Conservation (phyloP, 192 early-diverging fungal species). For the Backusella morwellensis region DNA sequence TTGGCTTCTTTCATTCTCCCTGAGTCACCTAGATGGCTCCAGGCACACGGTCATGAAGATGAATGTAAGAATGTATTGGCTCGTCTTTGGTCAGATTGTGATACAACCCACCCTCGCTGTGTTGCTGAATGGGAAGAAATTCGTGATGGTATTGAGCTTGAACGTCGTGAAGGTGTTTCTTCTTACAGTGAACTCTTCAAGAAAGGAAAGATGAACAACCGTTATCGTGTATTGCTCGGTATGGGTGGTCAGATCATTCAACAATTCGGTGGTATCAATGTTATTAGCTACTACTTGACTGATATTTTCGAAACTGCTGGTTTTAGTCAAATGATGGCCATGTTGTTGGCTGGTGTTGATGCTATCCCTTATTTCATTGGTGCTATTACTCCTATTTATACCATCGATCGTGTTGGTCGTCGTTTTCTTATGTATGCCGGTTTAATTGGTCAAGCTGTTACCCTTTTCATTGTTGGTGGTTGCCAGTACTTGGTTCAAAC, state of each 20-base stretch:
- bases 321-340: conserved; percentile 41
- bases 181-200: conserved; percentile 34
- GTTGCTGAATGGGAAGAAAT: conserved; percentile 38
- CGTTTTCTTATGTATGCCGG: conserved; percentile 49
- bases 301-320: conserved; percentile 54
- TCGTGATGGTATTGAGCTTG: conserved; percentile 32
- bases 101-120: conserved; percentile 25
- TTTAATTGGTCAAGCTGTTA: conserved; percentile 28
- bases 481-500: conserved; percentile 20
- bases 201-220: conserved; percentile 36
- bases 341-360: conserved; percentile 61
- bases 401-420: conserved; percentile 72
- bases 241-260: conserved; percentile 40
- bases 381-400: conserved; percentile 72
- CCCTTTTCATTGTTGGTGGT: conserved; percentile 27
- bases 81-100: conserved; percentile 34
- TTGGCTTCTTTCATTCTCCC: conserved; percentile 29
- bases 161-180: conserved; percentile 32
- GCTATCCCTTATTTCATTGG: conserved; percentile 70
- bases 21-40: conserved; percentile 36
- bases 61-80: conserved; percentile 30
- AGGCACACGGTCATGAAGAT: conserved; percentile 30
- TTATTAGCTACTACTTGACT: conserved; percentile 32
- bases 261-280: conserved; percentile 41
- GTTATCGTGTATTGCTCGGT: conserved; percentile 37